Base-by-base conservation (phyloP, 371 early-diverging fungal genomes). In the Apophysomyces trapeziformis region DNA sequence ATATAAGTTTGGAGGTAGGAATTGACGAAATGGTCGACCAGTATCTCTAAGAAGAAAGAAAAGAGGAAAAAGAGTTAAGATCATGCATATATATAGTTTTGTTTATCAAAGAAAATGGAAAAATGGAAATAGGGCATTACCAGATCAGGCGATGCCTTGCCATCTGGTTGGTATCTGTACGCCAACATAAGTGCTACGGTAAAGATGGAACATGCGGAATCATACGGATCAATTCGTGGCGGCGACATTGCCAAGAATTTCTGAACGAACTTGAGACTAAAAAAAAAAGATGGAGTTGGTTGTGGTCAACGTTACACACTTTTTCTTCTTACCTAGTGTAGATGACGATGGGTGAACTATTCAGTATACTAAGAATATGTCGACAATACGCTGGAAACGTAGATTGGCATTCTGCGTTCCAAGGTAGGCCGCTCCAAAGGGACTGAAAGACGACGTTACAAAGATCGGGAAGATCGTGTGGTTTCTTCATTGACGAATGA, bases 141-240 rank as follows among this genome's bases (percentile, higher is more conserved):
- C 54, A 50, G 54, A 50, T 21, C 54, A 50, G 54, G 54, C 21
- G 54, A 50, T 50, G 5, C 18, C 21, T 21, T 50, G 5, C 21
- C 54, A 21, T 50, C 11, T n/a, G 54, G 21, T 11, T 50, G 54
- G 54, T 50, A 50, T 26, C 21, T 50, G 54, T 50, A 50, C 21
- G 54, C 54, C 54, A 50, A 21, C 54, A 50, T 50, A 50, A 50
- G 54, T 50, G 54, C 54, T 7, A 50, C 54, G 8, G 54, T 50
- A 21, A 50, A 50, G 21, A 50, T 50, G 54, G 54, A 50, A 50
- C 54, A 50, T 50, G 54, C 54, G 54, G 54, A 50, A 50, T 50
- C 54, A 21, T 50, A 50, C 21, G 54, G 54, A 50, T 50, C 54
- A 18, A 21, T 50, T 50, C 54, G 54, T 50, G 54, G 54, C 54